phyloP scores from a whole-genome alignment of 2,329 filamentous ascomycete species.

The Thyridium curvatum region DNA sequence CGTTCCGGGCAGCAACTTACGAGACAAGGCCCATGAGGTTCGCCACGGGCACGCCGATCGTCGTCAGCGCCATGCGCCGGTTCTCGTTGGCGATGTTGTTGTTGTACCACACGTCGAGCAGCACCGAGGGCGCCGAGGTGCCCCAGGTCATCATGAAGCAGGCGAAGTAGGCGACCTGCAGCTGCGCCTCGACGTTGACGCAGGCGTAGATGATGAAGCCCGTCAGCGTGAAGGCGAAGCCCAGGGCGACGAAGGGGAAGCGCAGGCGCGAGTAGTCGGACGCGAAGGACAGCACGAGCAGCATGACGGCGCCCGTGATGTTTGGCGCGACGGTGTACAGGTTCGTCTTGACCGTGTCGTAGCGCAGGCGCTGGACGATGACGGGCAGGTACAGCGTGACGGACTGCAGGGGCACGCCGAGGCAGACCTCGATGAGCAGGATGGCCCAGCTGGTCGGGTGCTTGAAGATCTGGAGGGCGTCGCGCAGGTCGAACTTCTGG shows the following conservation, averaged over 20 bases:
- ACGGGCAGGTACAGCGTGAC: slow-evolving; percentile 48
- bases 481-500: slow-evolving; percentile 42
- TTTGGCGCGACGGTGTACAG: slow-evolving; percentile 78
- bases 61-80: slow-evolving; percentile 60
- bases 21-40: no score
- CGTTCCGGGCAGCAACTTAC: no score
- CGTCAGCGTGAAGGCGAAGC: slow-evolving; percentile 67
- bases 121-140: slow-evolving; percentile 64
- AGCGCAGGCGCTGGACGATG: slow-evolving; percentile 44
- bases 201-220: slow-evolving; percentile 72
- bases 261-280: slow-evolving; percentile 60
- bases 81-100: slow-evolving; percentile 75
- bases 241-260: slow-evolving; percentile 68
- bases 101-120: slow-evolving; percentile 62
- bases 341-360: slow-evolving; percentile 55
- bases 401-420: slow-evolving; percentile 49
- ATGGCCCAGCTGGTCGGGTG: slow-evolving; percentile 41
- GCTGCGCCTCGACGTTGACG: neutral
- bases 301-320: slow-evolving; percentile 64
- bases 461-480: slow-evolving; percentile 43
- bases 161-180: slow-evolving; percentile 62
- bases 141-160: slow-evolving; percentile 82
- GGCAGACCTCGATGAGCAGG: slow-evolving; percentile 47
- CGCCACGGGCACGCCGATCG: slow-evolving; percentile 28
- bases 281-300: slow-evolving; percentile 65